A percentile compares a stretch with the other conserved stretches of the same genome.
phyloP scores from a whole-genome alignment of 306 rosid species.

The Prunus mongolica region DNA sequence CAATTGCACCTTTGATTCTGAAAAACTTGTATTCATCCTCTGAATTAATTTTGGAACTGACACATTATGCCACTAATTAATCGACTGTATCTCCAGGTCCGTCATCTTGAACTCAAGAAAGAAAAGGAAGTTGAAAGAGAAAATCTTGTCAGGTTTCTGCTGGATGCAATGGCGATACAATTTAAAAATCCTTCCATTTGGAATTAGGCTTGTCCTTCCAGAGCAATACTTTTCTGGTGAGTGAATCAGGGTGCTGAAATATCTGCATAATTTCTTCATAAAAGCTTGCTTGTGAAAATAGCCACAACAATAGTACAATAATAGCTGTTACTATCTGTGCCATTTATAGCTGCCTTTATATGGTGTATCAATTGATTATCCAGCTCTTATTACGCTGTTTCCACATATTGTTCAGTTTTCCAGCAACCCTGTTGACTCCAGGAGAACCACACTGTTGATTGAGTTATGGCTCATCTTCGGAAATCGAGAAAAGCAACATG shows the following conservation, averaged over 20 bases:
- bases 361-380: neutral
- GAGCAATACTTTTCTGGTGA: slow-evolving; percentile 14
- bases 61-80: slow-evolving; percentile 11
- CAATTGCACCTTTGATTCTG: neutral
- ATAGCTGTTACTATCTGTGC: neutral
- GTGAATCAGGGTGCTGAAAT: slow-evolving; percentile 22
- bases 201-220: slow-evolving; percentile 35
- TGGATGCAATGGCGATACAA: slow-evolving; percentile 68
- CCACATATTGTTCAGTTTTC: neutral
- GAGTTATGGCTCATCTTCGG: neutral
- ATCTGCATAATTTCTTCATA: slow-evolving; percentile 6
- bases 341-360: neutral
- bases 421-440: neutral
- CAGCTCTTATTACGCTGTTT: neutral
- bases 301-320: neutral
- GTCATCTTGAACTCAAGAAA: slow-evolving; percentile 83
- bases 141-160: slow-evolving; percentile 57
- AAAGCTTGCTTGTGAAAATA: neutral
- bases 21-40: neutral
- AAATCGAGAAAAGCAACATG: neutral
- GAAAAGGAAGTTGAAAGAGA: slow-evolving; percentile 67
- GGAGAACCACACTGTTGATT: neutral
- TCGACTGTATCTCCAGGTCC: slow-evolving; percentile 56
- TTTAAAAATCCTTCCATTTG: slow-evolving; percentile 82
- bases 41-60: neutral